A percentile compares a stretch with the other conserved stretches of the same genome.
Conservation (phyloP, 2,329 filamentous ascomycete species). For the Pseudogymnoascus sp. region DNA sequence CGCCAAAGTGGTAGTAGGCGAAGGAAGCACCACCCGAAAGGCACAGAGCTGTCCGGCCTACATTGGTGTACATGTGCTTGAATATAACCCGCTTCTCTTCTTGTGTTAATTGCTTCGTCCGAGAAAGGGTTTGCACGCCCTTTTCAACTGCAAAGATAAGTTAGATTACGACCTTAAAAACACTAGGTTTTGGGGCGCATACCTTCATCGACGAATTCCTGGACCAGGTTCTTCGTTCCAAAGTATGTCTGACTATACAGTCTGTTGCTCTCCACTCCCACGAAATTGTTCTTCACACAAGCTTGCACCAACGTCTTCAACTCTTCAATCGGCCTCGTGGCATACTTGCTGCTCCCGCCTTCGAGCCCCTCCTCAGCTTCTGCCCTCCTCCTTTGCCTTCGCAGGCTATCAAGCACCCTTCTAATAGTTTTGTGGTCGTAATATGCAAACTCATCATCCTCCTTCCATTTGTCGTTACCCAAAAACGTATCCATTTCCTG, state of each 20-base stretch:
- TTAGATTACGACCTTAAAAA: not conserved
- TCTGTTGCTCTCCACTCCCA: conserved; percentile 84
- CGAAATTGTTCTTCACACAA: conserved; percentile 97
- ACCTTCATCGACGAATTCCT: conserved; percentile 83
- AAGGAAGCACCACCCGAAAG: conserved; percentile 90
- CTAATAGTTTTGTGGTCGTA: conserved; percentile 84
- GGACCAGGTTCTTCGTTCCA: conserved; percentile 91
- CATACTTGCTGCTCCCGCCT: conserved; percentile 35
- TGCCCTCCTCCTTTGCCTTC: conserved; percentile 48
- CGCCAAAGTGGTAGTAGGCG: conserved; percentile 94
- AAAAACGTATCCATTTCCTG: conserved; percentile 73
- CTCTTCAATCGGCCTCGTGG: conserved; percentile 59
- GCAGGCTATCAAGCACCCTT: conserved; percentile 70
- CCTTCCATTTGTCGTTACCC: conserved; percentile 75
- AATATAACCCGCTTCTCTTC: conserved; percentile 77
- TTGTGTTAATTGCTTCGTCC: conserved; percentile 58
- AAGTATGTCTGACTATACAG: conserved; percentile 98
- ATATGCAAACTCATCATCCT: conserved; percentile 70
- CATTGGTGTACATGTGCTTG: conserved; percentile 85
- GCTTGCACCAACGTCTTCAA: conserved; percentile 74
- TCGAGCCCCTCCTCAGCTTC: conserved; percentile 47
- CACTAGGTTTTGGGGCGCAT: conserved; percentile 28
- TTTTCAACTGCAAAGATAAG: conserved; percentile 48
- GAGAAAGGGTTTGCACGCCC: conserved; percentile 60
- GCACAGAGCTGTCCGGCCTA: conserved; percentile 85